Evolutionary conservation across 179 eudicot species (phyloP).

Genomic region (Sideroxylon spinosum): DNA sequence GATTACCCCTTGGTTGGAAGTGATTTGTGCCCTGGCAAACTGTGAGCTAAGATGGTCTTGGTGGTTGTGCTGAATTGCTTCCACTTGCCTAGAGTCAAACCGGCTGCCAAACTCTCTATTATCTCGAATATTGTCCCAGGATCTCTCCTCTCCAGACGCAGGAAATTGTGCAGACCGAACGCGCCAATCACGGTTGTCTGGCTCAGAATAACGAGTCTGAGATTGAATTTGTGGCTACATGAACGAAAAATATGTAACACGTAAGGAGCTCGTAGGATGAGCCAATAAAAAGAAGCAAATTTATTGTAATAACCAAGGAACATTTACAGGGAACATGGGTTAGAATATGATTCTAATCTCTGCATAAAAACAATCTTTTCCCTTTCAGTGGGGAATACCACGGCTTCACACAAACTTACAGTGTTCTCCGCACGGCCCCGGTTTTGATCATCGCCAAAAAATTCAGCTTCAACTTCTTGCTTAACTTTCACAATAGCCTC

Average conservation of each 20-base stretch:
- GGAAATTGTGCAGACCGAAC: constrained; percentile 58
- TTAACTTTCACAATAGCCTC: constrained; percentile 66
- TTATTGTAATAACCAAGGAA: not conserved
- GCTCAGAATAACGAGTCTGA: constrained; percentile 72
- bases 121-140: constrained; percentile 74
- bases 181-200: constrained; percentile 96
- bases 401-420: constrained; percentile 34
- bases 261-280: not conserved
- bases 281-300: not conserved
- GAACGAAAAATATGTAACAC: not conserved
- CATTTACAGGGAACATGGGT: not conserved
- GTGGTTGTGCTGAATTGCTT: constrained; percentile 38
- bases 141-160: constrained; percentile 65
- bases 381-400: not conserved
- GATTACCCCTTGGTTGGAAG: constrained; percentile 61
- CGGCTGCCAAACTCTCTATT: constrained; percentile 46
- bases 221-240: constrained; percentile 47
- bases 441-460: constrained; percentile 66
- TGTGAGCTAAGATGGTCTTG: constrained; percentile 64
- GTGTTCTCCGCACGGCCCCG: constrained; percentile 73
- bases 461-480: constrained; percentile 71
- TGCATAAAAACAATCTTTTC: not conserved
- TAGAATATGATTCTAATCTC: not conserved
- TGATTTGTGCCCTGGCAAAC: constrained; percentile 49
- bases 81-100: constrained; percentile 42